phyloP scores from a whole-genome alignment of 495 filamentous ascomycete genomes.

The Talaromyces wortmannii region DNA sequence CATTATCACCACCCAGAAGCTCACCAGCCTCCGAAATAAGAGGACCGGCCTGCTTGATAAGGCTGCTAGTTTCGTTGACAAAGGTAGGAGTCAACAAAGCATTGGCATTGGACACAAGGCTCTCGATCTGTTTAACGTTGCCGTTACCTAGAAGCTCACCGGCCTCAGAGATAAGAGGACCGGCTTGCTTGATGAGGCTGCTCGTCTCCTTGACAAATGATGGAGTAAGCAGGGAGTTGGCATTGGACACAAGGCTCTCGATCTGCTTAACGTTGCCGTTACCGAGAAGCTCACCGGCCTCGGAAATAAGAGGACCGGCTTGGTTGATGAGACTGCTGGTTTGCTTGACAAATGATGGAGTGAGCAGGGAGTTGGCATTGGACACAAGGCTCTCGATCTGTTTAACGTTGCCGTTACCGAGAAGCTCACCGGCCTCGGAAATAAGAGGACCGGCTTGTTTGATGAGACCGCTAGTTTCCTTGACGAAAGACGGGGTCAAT shows the following conservation, averaged over 20 bases:
- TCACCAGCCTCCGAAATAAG: neutral
- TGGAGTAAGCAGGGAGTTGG: slow-evolving; percentile 16
- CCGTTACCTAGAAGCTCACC: slow-evolving; percentile 20
- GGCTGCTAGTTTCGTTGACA: slow-evolving; percentile 28
- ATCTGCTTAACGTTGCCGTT: slow-evolving; percentile 30
- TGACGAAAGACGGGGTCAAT: slow-evolving; percentile 26
- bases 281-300: slow-evolving; percentile 21
- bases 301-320: slow-evolving; percentile 10
- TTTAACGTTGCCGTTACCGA: slow-evolving; percentile 27
- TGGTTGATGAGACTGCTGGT: slow-evolving; percentile 24
- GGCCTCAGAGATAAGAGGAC: neutral
- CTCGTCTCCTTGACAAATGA: slow-evolving; percentile 21
- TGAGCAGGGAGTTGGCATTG: slow-evolving; percentile 30
- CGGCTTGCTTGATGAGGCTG: slow-evolving; percentile 2
- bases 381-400: slow-evolving; percentile 27
- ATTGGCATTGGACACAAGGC: slow-evolving; percentile 29
- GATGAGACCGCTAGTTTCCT: slow-evolving; percentile 23
- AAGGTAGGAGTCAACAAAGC: slow-evolving; percentile 21
- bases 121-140: slow-evolving; percentile 29
- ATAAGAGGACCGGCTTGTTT: slow-evolving; percentile 15
- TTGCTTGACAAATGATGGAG: slow-evolving; percentile 24
- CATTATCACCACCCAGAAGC: slow-evolving; percentile 1
- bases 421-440: slow-evolving; percentile 13
- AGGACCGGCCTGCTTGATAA: slow-evolving; percentile 1
- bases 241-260: slow-evolving; percentile 26